These are phyloP conservation scores for Solanum tarijense DNA, from an alignment of 257 asterid genomes.

Conservation along the genomic window DNA sequence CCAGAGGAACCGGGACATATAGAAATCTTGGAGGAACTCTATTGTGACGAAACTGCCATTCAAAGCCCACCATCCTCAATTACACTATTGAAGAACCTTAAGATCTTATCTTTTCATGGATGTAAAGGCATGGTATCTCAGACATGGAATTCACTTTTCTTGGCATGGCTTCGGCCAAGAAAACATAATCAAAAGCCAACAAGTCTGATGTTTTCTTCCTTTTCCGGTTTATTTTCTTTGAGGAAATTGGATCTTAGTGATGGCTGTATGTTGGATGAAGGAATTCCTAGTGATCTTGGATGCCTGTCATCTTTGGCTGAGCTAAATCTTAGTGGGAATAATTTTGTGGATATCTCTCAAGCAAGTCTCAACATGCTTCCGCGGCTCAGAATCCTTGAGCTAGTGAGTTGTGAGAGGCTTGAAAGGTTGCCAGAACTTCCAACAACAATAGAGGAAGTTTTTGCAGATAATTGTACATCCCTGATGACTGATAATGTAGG, in stretches of 20 bases:
- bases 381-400: not conserved
- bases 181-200: not conserved
- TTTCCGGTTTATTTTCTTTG: constrained; percentile 3
- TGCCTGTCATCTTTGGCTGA: not conserved
- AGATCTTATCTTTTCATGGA: constrained; percentile 3
- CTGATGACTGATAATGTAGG: not conserved
- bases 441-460: not conserved
- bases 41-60: not conserved
- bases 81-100: not conserved
- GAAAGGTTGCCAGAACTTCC: constrained; percentile 5
- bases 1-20: not conserved
- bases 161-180: not conserved
- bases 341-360: not conserved
- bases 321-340: constrained; percentile 1
- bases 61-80: not conserved
- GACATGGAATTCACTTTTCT: not conserved
- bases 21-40: not conserved
- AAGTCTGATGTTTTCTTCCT: not conserved
- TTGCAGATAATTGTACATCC: not conserved
- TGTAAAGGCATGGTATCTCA: not conserved
- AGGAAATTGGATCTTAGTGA: constrained; percentile 2
- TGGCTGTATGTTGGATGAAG: constrained; percentile 5
- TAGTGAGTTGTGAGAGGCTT: not conserved
- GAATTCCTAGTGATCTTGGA: not conserved
- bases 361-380: not conserved